Evolutionary conservation across 495 filamentous ascomycete species (phyloP).

Genomic region (Viridothelium virens): DNA sequence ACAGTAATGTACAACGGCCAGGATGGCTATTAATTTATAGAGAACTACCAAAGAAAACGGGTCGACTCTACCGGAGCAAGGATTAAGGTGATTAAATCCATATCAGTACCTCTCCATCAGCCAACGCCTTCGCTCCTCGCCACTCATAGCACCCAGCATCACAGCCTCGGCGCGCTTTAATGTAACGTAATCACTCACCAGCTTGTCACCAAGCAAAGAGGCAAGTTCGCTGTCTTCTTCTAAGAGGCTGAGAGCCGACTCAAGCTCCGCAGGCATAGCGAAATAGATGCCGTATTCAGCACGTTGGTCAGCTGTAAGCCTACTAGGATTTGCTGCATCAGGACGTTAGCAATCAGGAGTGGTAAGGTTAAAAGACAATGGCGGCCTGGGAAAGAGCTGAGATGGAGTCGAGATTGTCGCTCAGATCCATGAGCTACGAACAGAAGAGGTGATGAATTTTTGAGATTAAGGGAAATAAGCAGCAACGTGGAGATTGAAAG

Average conservation of each 20-base stretch:
- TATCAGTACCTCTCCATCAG: constrained; percentile 35
- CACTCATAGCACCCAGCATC: constrained; percentile 33
- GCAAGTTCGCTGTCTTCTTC: constrained; percentile 27
- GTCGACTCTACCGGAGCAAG: too few relatives aligned
- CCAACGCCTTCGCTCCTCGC: constrained; percentile 29
- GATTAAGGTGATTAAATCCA: neutral
- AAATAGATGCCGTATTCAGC: constrained; percentile 44
- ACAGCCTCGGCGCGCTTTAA: constrained; percentile 35
- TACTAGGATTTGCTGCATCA: constrained; percentile 28
- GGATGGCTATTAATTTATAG: too few relatives aligned
- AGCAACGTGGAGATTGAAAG: neutral
- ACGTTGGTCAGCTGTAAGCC: constrained; percentile 44
- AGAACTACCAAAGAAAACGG: too few relatives aligned
- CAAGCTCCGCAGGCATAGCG: constrained; percentile 25
- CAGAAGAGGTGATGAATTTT: too few relatives aligned
- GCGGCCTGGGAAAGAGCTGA: too few relatives aligned
- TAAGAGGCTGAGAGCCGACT: constrained; percentile 25
- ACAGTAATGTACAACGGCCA: too few relatives aligned
- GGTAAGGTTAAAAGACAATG: too few relatives aligned
- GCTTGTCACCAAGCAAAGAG: constrained; percentile 22
- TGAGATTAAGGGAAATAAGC: too few relatives aligned
- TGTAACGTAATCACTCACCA: constrained; percentile 29
- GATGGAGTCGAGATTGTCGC: too few relatives aligned
- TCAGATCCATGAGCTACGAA: too few relatives aligned
- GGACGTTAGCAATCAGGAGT: constrained; percentile 6